Conservation (phyloP, 768 basidiomycete genomes). For the Auricularia sp. region DNA sequence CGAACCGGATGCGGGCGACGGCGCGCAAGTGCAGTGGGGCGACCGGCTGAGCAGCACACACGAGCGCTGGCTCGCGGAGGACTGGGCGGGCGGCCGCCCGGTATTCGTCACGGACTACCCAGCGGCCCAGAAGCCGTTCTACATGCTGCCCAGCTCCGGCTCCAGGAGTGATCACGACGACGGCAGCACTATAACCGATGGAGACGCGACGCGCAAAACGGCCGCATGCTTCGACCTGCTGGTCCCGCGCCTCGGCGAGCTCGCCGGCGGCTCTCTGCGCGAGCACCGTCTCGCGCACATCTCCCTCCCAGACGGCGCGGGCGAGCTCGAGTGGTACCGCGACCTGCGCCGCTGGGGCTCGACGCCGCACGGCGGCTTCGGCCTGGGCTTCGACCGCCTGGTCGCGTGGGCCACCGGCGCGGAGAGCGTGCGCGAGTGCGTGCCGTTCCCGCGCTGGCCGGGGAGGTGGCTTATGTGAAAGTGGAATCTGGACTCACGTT, state of each 20-base stretch:
- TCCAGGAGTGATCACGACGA: not conserved
- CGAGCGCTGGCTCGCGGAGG: constrained; percentile 80
- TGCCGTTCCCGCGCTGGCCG: constrained; percentile 85
- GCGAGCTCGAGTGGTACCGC: constrained; percentile 58
- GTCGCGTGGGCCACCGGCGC: constrained; percentile 80
- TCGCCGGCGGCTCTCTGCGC: constrained; percentile 84
- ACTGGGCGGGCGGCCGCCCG: constrained; percentile 49
- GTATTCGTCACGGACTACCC: constrained; percentile 93
- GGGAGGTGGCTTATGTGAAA: constrained; percentile 61
- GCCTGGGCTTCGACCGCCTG: constrained; percentile 89
- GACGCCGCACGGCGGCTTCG: constrained; percentile 90
- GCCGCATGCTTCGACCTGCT: constrained; percentile 96
- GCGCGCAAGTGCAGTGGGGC: constrained; percentile 43
- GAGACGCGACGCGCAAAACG: constrained; percentile 23
- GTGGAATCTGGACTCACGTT: not conserved
- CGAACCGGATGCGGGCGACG: constrained; percentile 29
- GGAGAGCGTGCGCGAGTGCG: constrained; percentile 86
- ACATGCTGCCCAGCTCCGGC: constrained; percentile 61
- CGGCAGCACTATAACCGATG: too few relatives aligned
- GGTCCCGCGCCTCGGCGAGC: constrained; percentile 78
- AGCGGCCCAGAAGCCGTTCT: constrained; percentile 76
- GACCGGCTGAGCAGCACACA: constrained; percentile 75
- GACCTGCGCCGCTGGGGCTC: constrained; percentile 79
- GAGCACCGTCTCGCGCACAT: constrained; percentile 22
- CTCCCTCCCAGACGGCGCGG: constrained; percentile 17